A percentile compares a stretch with the other conserved stretches of the same genome.
Conservation (phyloP, 2,329 filamentous ascomycete genomes). For the Sclerotinia glacialis region DNA sequence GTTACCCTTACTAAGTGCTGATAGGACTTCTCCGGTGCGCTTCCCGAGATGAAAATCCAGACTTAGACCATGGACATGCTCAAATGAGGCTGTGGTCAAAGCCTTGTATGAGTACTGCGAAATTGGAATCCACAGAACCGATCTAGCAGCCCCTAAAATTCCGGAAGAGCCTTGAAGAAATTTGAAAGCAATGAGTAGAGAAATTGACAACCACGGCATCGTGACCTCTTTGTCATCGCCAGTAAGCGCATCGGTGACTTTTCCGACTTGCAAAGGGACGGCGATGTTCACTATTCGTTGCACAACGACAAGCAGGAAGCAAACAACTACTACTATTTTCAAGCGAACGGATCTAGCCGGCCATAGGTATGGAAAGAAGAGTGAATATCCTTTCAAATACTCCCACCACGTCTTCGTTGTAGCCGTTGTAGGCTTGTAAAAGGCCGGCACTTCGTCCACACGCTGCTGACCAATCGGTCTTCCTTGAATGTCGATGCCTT, state of each 20-base stretch:
- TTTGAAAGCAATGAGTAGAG: slow-evolving; percentile 73
- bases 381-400: slow-evolving; percentile 84
- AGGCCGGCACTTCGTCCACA: slow-evolving; percentile 65
- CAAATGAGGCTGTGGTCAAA: slow-evolving; percentile 90
- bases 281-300: slow-evolving; percentile 84
- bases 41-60: slow-evolving; percentile 96
- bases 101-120: slow-evolving; percentile 96
- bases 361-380: slow-evolving; percentile 98
- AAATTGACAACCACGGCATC: slow-evolving; percentile 71
- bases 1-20: slow-evolving; percentile 91
- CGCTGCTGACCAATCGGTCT: slow-evolving; percentile 43
- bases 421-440: slow-evolving; percentile 83
- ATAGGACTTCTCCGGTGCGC: slow-evolving; percentile 92
- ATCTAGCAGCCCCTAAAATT: slow-evolving; percentile 75
- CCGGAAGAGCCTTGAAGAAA: slow-evolving; percentile 87
- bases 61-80: slow-evolving; percentile 93
- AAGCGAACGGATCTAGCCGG: slow-evolving; percentile 75
- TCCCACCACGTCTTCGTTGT: slow-evolving; percentile 94
- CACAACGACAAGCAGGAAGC: slow-evolving; percentile 74
- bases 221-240: slow-evolving; percentile 45
- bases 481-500: slow-evolving; percentile 51
- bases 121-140: slow-evolving; percentile 91
- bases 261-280: slow-evolving; percentile 77
- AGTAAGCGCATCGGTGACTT: slow-evolving; percentile 72
- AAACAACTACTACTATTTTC: slow-evolving; percentile 75